These are phyloP conservation scores for Fomitiporia mediterranea DNA, from an alignment of 1,284 basidiomycete species.

Conservation along the genomic window DNA sequence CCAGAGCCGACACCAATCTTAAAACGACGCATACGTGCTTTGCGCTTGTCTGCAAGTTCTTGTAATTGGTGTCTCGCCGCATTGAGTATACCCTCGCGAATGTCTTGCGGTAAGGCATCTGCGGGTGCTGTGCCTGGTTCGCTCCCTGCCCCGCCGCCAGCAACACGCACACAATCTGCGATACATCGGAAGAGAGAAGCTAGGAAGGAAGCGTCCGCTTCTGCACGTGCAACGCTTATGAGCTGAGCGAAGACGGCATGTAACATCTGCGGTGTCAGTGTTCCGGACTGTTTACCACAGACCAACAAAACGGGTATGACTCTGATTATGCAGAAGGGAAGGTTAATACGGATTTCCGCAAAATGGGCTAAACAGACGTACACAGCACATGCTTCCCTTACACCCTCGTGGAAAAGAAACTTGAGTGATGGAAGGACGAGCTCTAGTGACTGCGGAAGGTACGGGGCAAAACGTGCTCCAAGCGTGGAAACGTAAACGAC, in stretches of 20 bases:
- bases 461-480: conserved; percentile 65
- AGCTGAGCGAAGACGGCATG: conserved; percentile 64
- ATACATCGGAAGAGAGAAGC: conserved; percentile 75
- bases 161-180: conserved; percentile 58
- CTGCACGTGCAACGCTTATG: conserved; percentile 58
- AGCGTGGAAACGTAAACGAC: conserved; percentile 76
- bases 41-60: conserved; percentile 58
- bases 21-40: conserved; percentile 36
- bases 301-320: conserved; percentile 68
- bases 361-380: conserved; percentile 34
- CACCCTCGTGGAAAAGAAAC: conserved; percentile 80
- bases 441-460: conserved; percentile 64
- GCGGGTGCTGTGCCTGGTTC: conserved; percentile 10
- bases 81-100: conserved; percentile 51
- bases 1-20: background rate
- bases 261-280: conserved; percentile 67
- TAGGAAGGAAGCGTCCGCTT: conserved; percentile 70
- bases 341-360: background rate
- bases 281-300: conserved; percentile 67
- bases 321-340: conserved; percentile 40
- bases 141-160: conserved; percentile 39
- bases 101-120: conserved; percentile 44
- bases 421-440: conserved; percentile 65
- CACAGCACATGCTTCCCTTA: conserved; percentile 74
- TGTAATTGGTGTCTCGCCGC: conserved; percentile 68